Conservation (phyloP, 495 filamentous ascomycete genomes). For the Choiromyces venosus region DNA sequence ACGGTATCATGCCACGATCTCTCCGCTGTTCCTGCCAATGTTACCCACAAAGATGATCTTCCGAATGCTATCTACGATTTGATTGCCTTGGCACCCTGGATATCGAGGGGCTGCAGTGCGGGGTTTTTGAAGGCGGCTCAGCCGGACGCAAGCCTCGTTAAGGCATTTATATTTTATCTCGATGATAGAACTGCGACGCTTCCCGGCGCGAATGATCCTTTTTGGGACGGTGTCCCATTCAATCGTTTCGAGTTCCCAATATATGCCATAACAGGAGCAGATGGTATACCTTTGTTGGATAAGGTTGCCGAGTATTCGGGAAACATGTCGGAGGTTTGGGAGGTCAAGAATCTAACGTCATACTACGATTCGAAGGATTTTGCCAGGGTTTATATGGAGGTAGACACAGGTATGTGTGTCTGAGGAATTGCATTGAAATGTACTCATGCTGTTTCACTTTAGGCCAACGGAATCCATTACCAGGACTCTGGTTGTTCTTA, state of each 20-base stretch:
- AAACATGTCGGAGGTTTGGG: conserved; percentile 56
- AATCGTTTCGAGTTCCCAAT: conserved; percentile 61
- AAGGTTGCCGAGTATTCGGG: conserved; percentile 71
- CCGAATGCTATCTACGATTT: conserved; percentile 55
- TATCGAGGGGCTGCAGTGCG: conserved; percentile 60
- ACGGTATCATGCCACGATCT: conserved; percentile 57
- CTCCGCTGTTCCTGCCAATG: conserved; percentile 63
- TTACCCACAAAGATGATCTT: conserved; percentile 64
- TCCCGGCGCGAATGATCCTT: conserved; percentile 52
- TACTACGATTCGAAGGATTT: conserved; percentile 46
- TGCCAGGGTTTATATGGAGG: conserved; percentile 57
- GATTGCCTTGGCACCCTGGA: conserved; percentile 86
- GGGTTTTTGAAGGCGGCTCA: conserved; percentile 62
- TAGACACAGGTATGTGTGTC: conserved; percentile 56
- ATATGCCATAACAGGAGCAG: conserved; percentile 69
- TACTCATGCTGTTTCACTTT: conserved; percentile 49
- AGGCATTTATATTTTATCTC: conserved; percentile 71
- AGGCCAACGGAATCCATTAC: conserved; percentile 48
- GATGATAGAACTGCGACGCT: conserved; percentile 57
- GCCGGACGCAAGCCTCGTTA: conserved; percentile 47
- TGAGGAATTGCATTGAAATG: not conserved
- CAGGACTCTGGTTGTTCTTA: conserved; percentile 76
- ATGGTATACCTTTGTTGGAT: conserved; percentile 62
- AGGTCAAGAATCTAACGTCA: conserved; percentile 52
- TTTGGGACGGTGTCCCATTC: conserved; percentile 62